phyloP scores from a whole-genome alignment of 352 stramenopile genomes.

The Blastocystis sp. region DNA sequence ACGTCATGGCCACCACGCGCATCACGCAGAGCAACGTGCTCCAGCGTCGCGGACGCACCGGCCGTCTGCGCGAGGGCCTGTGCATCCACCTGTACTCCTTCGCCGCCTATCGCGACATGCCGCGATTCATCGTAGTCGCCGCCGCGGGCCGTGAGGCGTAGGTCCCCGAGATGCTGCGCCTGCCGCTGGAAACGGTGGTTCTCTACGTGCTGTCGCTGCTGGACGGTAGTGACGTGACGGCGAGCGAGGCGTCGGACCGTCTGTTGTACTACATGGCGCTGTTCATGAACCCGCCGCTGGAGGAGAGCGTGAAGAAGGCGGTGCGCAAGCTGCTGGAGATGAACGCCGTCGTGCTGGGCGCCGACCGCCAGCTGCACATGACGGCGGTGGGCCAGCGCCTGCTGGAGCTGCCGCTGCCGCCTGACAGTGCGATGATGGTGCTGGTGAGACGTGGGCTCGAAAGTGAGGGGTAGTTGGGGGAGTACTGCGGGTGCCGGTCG shows the following conservation, averaged over 20 bases:
- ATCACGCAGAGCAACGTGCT: constrained; percentile 85
- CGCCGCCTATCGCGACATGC: constrained; percentile 74
- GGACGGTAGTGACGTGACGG: background rate
- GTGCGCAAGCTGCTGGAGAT: background rate
- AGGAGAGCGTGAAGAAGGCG: background rate
- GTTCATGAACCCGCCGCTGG: background rate
- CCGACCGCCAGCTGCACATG: background rate
- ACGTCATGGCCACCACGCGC: constrained; percentile 78
- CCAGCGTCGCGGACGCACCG: constrained; percentile 86
- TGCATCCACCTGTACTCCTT: constrained; percentile 84
- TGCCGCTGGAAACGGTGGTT: background rate
- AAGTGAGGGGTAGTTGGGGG: background rate
- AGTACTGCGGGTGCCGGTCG: background rate
- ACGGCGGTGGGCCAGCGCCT: background rate
- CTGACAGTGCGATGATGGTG: background rate
- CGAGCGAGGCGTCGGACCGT: background rate
- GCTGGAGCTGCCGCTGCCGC: background rate
- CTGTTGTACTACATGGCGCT: background rate
- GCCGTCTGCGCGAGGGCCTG: constrained; percentile 85
- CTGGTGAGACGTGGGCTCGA: background rate
- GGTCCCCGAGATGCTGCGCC: background rate
- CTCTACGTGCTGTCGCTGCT: background rate
- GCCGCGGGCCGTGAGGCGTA: background rate
- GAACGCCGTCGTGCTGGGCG: background rate
- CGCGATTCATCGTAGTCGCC: constrained; percentile 32